These are phyloP conservation scores for Raddia distichophylla DNA, from an alignment of 176 grass and related monocot genomes.

Conservation along the genomic window DNA sequence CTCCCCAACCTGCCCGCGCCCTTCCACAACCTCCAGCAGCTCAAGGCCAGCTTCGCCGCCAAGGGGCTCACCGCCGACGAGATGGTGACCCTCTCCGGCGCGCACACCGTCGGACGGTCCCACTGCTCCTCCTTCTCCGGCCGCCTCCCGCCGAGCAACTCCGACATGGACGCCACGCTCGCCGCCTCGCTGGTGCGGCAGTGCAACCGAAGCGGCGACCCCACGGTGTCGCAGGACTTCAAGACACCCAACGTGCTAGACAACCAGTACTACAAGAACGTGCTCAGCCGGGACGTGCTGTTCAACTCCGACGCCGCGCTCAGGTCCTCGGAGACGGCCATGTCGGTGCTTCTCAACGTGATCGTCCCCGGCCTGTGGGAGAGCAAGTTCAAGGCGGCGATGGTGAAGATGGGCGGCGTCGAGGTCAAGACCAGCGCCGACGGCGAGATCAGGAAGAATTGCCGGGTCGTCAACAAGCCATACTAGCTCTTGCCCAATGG, in stretches of 20 bases:
- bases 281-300: conserved; percentile 23
- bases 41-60: conserved; percentile 36
- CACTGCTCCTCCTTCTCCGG: conserved; percentile 47
- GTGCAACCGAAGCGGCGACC: conserved; percentile 19
- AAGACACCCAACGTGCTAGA: conserved; percentile 41
- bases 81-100: conserved; percentile 43
- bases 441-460: conserved; percentile 54
- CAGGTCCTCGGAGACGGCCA: neutral
- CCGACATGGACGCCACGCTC: conserved; percentile 28
- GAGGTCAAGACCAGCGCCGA: conserved; percentile 9
- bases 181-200: neutral
- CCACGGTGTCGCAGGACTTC: conserved; percentile 32
- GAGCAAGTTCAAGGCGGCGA: conserved; percentile 31
- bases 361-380: conserved; percentile 10
- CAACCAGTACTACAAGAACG: conserved; percentile 54
- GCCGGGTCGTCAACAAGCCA: conserved; percentile 38
- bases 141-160: neutral
- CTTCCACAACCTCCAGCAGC: neutral
- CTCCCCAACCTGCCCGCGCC: conserved; percentile 27
- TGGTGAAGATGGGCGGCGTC: conserved; percentile 49
- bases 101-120: conserved; percentile 16
- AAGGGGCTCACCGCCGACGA: conserved; percentile 41
- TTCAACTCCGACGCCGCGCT: conserved; percentile 55
- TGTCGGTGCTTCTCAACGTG: neutral
- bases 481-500: too few relatives aligned